Percentiles rank a stretch among this genome's conserved stretches.
Conservation (phyloP, 2,329 filamentous ascomycete genomes). For the Microdochium bolleyi region DNA sequence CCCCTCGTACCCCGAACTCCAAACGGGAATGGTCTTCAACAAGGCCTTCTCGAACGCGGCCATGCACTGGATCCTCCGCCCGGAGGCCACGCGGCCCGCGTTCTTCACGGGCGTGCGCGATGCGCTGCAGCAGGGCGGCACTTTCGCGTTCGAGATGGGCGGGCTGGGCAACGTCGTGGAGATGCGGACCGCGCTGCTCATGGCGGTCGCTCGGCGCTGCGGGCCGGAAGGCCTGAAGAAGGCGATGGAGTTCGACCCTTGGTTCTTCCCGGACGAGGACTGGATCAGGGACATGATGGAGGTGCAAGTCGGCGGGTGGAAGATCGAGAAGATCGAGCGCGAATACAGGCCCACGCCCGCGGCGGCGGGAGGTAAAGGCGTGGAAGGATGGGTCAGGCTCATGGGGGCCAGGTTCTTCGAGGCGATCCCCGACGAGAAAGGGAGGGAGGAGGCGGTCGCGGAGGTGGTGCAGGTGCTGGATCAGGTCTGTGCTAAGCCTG, state of each 20-base stretch:
- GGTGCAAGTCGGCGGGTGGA: conserved; percentile 35
- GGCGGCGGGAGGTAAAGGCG: conserved; percentile 39
- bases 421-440: conserved; percentile 31
- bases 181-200: conserved; percentile 48
- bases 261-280: conserved; percentile 63
- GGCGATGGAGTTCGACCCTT: conserved; percentile 47
- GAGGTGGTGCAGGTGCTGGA: conserved; percentile 48
- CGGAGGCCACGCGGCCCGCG: conserved; percentile 27
- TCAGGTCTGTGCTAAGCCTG: conserved; percentile 43
- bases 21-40: conserved; percentile 26
- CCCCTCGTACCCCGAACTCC: conserved; percentile 21
- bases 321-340: conserved; percentile 45
- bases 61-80: conserved; percentile 57
- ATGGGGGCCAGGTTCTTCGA: conserved; percentile 55
- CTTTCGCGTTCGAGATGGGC: conserved; percentile 64
- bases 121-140: conserved; percentile 45
- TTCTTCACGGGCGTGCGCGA: conserved; percentile 46
- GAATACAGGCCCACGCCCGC: conserved; percentile 58
- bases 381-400: conserved; percentile 58
- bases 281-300: conserved; percentile 42
- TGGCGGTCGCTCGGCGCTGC: conserved; percentile 38
- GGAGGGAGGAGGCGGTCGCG: conserved; percentile 42
- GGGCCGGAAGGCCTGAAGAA: conserved; percentile 32
- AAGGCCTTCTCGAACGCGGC: conserved; percentile 62
- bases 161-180: conserved; percentile 62